Percentiles rank a stretch among this genome's conserved stretches.
phyloP scores from a whole-genome alignment of 768 basidiomycete genomes.

The Amanita pallidorosea region DNA sequence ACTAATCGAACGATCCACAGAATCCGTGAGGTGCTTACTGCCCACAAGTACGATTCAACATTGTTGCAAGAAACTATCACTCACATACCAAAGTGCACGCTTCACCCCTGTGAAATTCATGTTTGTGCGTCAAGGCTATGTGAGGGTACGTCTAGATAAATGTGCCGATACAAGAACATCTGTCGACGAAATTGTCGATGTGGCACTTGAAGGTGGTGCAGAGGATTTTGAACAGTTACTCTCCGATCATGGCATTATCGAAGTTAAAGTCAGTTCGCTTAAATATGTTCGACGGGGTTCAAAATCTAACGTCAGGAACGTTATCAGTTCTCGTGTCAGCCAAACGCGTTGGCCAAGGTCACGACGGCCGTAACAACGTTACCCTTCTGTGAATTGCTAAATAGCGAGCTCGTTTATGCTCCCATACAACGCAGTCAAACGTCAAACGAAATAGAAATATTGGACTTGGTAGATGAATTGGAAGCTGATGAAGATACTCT shows the following conservation, averaged over 20 bases:
- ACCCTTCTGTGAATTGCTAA: slow-evolving; percentile 22
- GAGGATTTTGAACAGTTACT: slow-evolving; percentile 31
- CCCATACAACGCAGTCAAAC: slow-evolving; percentile 30
- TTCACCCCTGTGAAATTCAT: slow-evolving; percentile 56
- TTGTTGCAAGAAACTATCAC: background rate
- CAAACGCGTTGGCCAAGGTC: slow-evolving; percentile 26
- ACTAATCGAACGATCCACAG: slow-evolving; percentile 48
- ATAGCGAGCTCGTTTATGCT: slow-evolving; percentile 45
- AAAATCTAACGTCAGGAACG: background rate
- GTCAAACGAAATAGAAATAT: slow-evolving; percentile 30
- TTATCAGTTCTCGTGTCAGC: slow-evolving; percentile 35
- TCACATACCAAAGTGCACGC: slow-evolving; percentile 33
- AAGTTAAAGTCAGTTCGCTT: slow-evolving; percentile 2
- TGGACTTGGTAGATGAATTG: slow-evolving; percentile 36
- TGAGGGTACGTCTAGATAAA: slow-evolving; percentile 30
- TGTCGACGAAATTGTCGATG: slow-evolving; percentile 27
- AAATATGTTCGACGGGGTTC: background rate
- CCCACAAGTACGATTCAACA: slow-evolving; percentile 30
- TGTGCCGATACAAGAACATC: slow-evolving; percentile 17
- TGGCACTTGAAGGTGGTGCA: slow-evolving; percentile 27
- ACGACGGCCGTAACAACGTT: slow-evolving; percentile 20
- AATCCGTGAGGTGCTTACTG: slow-evolving; percentile 39
- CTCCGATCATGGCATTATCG: slow-evolving; percentile 20
- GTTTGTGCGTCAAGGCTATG: slow-evolving; percentile 45
- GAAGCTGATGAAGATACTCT: slow-evolving; percentile 50